Percentiles rank a stretch among this genome's conserved stretches.
phyloP scores from a whole-genome alignment of 2,329 filamentous ascomycete genomes.

The Cordyceps cateniannulata region DNA sequence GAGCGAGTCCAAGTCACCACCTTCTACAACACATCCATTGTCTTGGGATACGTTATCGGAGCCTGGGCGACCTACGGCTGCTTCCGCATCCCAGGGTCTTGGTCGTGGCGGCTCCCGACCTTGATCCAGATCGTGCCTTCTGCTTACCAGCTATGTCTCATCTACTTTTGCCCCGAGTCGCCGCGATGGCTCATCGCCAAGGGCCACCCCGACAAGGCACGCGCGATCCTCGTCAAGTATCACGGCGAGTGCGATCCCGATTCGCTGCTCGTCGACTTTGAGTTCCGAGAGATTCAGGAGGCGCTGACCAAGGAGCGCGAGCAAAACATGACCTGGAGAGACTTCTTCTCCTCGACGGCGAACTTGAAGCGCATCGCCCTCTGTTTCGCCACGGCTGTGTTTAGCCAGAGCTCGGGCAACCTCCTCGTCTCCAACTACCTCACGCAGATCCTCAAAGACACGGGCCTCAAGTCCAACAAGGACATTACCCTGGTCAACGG shows the following conservation, averaged over 20 bases:
- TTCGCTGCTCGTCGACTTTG: constrained; percentile 38
- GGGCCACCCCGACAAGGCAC: constrained; percentile 43
- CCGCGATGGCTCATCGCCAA: constrained; percentile 52
- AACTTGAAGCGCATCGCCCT: constrained; percentile 35
- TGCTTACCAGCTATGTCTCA: constrained; percentile 34
- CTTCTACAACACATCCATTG: constrained; percentile 36
- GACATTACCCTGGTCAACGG: constrained; percentile 36
- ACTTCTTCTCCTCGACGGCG: constrained; percentile 31
- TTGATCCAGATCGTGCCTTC: constrained; percentile 44
- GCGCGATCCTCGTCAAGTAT: constrained; percentile 43
- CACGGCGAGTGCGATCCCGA: constrained; percentile 41
- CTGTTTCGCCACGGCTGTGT: constrained; percentile 33
- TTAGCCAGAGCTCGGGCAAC: constrained; percentile 36
- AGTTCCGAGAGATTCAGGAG: constrained; percentile 43
- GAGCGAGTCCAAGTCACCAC: constrained; percentile 32
- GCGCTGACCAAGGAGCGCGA: constrained; percentile 37
- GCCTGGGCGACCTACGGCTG: constrained; percentile 32
- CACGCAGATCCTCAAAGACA: constrained; percentile 32
- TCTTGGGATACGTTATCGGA: constrained; percentile 30
- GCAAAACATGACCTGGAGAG: constrained; percentile 35
- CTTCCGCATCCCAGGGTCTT: constrained; percentile 24
- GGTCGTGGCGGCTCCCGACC: constrained; percentile 48
- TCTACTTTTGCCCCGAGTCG: constrained; percentile 51
- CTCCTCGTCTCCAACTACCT: constrained; percentile 37
- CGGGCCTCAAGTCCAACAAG: constrained; percentile 28